Base-by-base conservation (phyloP, 1,284 basidiomycete genomes). In the Boletus semigastroideus region DNA sequence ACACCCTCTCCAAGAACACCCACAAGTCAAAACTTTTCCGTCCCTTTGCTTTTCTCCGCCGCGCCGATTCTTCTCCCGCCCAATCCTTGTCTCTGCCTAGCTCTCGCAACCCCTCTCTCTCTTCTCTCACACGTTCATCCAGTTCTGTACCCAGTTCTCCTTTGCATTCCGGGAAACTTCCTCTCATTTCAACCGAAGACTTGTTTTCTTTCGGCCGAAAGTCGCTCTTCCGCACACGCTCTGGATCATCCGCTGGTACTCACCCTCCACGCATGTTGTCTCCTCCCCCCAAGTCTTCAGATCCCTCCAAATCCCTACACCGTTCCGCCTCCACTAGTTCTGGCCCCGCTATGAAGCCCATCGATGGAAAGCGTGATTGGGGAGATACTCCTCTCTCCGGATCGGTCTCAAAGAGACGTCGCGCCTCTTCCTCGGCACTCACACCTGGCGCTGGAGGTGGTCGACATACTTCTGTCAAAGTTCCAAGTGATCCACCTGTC, bases 201-300 rank as follows among this genome's bases (percentile, higher is more conserved):
- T 67, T 76, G 30, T 65, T 76, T 48, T 70, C 74, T 13, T 62
- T 76, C 31, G 72, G 76, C 34, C 67, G 76, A 28, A 77, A 72
- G 54, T 74, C 75, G 34, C 71, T 83, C 53, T 79, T 80, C 64
- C 77, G 79, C 43, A 27, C 74, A 10, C 69, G 73, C 34, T 74
- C 79, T 10, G 70, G 71, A 50, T 49, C 62, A 33, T 10, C 53
- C 12, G 43, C 55, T 31, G 28, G 45, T 46, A 5, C 56, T 55
- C 31, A 34, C 12, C 6, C 25, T 55, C 10, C 13, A 5, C 55
- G 55, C 27, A 42, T 45, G 48, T 50, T 45, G 10, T 54, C 56
- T 55, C 68, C 60, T 48, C 46, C 54, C 37, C 53, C 51, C 11
- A 55, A 30, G 22, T 12, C 33, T 9, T 47, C 33, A 0, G 38